These are phyloP conservation scores for Fusarium verrucosum DNA, from an alignment of 2,329 filamentous ascomycete genomes.

Conservation along the genomic window DNA sequence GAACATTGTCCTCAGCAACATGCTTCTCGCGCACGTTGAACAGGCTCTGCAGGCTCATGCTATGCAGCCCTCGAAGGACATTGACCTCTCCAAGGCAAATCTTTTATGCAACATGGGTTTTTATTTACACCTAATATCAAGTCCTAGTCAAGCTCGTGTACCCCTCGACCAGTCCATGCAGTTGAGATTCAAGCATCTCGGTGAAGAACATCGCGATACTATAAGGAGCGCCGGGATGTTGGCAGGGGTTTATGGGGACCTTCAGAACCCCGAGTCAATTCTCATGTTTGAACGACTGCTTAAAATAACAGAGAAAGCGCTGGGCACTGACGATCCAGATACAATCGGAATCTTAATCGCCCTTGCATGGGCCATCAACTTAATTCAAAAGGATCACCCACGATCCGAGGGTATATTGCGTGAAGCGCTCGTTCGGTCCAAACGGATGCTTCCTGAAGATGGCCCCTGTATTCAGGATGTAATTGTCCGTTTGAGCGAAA, in stretches of 20 bases:
- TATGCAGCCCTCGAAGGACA: background rate
- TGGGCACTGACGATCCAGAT: background rate
- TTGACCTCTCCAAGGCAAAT: background rate
- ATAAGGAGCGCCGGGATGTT: accelerated
- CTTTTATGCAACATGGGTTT: background rate
- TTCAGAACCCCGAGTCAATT: background rate
- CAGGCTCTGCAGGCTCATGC: background rate
- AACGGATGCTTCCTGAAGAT: background rate
- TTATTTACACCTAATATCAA: background rate
- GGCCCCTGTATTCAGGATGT: too few species aligned
- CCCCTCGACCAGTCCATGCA: background rate
- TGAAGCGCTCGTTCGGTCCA: background rate
- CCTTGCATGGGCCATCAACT: background rate
- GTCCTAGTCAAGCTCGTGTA: background rate
- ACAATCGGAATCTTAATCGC: background rate
- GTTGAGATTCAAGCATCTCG: background rate
- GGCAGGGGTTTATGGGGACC: background rate
- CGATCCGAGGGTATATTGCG: background rate
- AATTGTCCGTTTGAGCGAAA: too few species aligned
- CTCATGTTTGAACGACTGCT: background rate
- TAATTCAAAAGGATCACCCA: background rate
- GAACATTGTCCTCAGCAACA: background rate
- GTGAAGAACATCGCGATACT: background rate
- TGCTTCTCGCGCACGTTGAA: background rate
- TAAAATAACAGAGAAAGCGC: background rate